Base-by-base conservation (phyloP, 139 green algal genomes). In the Tetradesmus lagerheimii region DNA sequence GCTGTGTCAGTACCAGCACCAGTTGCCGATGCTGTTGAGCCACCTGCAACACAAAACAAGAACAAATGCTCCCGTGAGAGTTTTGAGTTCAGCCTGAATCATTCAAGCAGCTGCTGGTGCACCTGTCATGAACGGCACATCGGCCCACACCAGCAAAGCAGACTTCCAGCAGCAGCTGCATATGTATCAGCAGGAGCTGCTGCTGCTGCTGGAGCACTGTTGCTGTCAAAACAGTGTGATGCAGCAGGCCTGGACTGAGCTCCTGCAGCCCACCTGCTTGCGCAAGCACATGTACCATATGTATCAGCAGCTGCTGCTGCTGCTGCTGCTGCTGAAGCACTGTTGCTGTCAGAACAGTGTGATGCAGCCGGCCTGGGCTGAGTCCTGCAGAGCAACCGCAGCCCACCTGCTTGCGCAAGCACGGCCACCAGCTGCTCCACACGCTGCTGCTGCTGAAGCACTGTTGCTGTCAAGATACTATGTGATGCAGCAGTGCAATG, bases 231-330 rank as follows among this genome's bases (percentile, higher is more conserved):
- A 37, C 35, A 47, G 39, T 0, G 77, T 64, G 35, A 50, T 29
- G 0, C 12, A 16, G 25, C 84, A 67, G 15, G 2, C 2, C 64
- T 83, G 34, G 29, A 45, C 5, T 50, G 50, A 27, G 50, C 15
- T 64, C 3, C 18, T 64, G 50, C 50, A 25, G 2, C 20, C 31
- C 57, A 31, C 57, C 57, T 71, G 57, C 23, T n/a, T n/a, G 20
- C 23, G 57, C 57, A 20, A 93, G 75, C 84, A 20, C 31, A 47
- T 83, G 78, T 47, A 89, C 88, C 71, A 95, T 37, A 80, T 84
- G 47, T 50, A 9, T 50, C 12, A 57, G 92, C 89, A 37, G 91
- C 5, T 34, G 27, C 9, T 78, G 5, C 6, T 38, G 29, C n/a
- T 57, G 29, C 43, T 37, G 34, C 45, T 9, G 25, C 25, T 47